Percentiles rank a stretch among this genome's conserved stretches.
phyloP scores from a whole-genome alignment of 2,329 filamentous ascomycete species.

The Monilinia fructicola region DNA sequence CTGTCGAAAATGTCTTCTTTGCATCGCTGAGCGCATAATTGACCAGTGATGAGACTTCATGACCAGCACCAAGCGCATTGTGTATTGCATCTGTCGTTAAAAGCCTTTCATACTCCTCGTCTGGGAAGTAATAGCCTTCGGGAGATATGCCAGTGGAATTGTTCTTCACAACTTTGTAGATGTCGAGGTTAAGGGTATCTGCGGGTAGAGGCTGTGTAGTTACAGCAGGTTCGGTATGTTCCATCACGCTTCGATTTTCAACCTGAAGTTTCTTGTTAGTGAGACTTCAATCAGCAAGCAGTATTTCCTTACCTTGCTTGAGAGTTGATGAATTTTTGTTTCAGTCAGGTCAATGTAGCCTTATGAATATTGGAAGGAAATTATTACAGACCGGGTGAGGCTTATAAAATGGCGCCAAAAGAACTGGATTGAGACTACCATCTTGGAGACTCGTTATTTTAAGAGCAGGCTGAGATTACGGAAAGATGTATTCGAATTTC shows the following conservation, averaged over 20 bases:
- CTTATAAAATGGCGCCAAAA: neutral
- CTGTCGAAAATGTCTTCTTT: constrained; percentile 10
- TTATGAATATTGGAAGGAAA: neutral
- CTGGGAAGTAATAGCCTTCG: neutral
- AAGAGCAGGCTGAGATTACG: neutral
- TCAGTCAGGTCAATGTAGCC: neutral
- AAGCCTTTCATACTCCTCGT: neutral
- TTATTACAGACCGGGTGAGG: neutral
- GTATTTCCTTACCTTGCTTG: neutral
- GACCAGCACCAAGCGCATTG: neutral
- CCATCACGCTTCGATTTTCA: neutral
- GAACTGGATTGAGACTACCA: neutral
- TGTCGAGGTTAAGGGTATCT: neutral
- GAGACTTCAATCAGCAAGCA: neutral
- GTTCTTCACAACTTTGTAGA: neutral
- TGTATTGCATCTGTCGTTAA: neutral
- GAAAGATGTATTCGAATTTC: neutral
- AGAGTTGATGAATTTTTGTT: neutral
- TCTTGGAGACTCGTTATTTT: neutral
- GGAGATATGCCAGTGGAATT: neutral
- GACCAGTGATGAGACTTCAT: neutral
- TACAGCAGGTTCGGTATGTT: neutral
- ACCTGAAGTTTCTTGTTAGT: neutral
- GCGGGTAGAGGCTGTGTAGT: neutral
- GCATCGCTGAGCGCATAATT: neutral